Percentiles rank a stretch among this genome's conserved stretches.
Evolutionary conservation across 2,329 filamentous ascomycete genomes (phyloP).

Genomic region (Diaporthe sp.): DNA sequence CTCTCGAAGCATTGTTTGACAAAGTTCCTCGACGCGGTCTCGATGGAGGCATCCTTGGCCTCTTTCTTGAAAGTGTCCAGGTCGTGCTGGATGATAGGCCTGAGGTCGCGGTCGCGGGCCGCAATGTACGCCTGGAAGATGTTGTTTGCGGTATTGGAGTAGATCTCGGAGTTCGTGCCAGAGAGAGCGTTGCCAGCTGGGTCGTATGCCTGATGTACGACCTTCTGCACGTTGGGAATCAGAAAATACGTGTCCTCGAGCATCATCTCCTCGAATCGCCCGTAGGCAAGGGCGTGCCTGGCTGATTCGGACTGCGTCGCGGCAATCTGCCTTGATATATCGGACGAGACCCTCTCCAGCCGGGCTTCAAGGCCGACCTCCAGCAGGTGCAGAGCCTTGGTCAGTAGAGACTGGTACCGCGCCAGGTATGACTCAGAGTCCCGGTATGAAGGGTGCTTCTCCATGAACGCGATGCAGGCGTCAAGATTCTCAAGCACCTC

Average conservation of each 20-base stretch:
- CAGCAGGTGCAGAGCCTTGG: conserved; percentile 73
- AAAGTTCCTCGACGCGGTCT: conserved; percentile 70
- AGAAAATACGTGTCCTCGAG: conserved; percentile 67
- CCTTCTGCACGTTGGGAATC: conserved; percentile 68
- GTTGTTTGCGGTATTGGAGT: conserved; percentile 67
- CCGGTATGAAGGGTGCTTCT: conserved; percentile 84
- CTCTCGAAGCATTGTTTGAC: conserved; percentile 73
- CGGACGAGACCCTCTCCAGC: conserved; percentile 66
- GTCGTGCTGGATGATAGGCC: conserved; percentile 66
- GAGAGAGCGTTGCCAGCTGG: conserved; percentile 61
- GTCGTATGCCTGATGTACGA: conserved; percentile 67
- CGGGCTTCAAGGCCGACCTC: conserved; percentile 69
- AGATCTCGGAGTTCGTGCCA: conserved; percentile 64
- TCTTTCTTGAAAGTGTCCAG: conserved; percentile 68
- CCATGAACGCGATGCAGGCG: conserved; percentile 94
- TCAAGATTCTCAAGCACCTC: conserved; percentile 92
- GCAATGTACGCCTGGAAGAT: conserved; percentile 68
- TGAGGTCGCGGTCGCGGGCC: conserved; percentile 67
- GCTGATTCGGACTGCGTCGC: conserved; percentile 71
- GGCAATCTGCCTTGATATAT: conserved; percentile 68
- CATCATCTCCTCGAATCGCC: conserved; percentile 71
- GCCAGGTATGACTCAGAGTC: conserved; percentile 91
- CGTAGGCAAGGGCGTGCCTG: conserved; percentile 71
- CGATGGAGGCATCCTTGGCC: conserved; percentile 62
- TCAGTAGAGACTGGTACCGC: conserved; percentile 85